Percentiles rank a stretch among this genome's conserved stretches.
Evolutionary conservation across 805 yeast genomes (phyloP).

Genomic region (Zygotorulaspora danielsina): DNA sequence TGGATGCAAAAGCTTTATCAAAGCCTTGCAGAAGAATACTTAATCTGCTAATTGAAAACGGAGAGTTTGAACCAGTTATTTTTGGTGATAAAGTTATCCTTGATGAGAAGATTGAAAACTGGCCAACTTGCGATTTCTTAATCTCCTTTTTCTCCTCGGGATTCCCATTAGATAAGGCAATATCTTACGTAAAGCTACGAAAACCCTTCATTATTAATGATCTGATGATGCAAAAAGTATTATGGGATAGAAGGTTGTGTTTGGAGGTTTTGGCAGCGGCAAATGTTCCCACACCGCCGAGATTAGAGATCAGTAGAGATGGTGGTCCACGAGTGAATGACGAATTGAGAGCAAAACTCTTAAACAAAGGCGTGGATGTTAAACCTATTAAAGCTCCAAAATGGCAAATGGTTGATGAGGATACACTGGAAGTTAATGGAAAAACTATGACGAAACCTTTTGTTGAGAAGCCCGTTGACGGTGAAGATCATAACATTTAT

Average conservation of each 20-base stretch:
- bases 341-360: constrained; percentile 56
- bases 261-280: constrained; percentile 71
- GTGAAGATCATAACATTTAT: constrained; percentile 95
- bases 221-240: constrained; percentile 79
- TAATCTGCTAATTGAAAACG: constrained; percentile 81
- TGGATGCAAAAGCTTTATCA: constrained; percentile 94
- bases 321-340: constrained; percentile 90
- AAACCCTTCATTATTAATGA: constrained; percentile 90
- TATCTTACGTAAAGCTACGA: constrained; percentile 78
- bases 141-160: constrained; percentile 94
- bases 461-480: constrained; percentile 98
- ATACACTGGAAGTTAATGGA: constrained; percentile 74
- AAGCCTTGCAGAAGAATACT: constrained; percentile 93
- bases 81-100: constrained; percentile 96
- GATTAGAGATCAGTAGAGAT: constrained; percentile 88
- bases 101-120: constrained; percentile 88
- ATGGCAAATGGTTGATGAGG: constrained; percentile 87
- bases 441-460: constrained; percentile 74
- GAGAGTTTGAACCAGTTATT: constrained; percentile 93
- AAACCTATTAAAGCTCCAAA: constrained; percentile 54
- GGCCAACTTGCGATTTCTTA: constrained; percentile 98
- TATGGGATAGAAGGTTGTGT: constrained; percentile 97
- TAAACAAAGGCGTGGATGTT: constrained; percentile 52
- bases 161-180: constrained; percentile 94
- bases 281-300: constrained; percentile 82